Percentiles rank a stretch among this genome's conserved stretches.
These are phyloP conservation scores for Penicillium canariense DNA, from an alignment of 495 filamentous ascomycete genomes.

Conservation along the genomic window DNA sequence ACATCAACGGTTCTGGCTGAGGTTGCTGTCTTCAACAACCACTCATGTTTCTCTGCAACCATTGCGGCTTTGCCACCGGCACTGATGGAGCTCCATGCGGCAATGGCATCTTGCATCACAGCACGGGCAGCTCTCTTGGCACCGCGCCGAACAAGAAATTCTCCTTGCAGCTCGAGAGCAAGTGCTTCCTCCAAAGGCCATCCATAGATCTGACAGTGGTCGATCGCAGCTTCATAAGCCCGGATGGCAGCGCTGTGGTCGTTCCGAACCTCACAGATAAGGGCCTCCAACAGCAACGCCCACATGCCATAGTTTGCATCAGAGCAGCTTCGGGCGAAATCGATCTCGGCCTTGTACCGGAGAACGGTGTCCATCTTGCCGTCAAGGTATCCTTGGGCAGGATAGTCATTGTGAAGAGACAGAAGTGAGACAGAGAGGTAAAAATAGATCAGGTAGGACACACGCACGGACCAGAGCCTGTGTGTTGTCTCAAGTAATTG, in stretches of 20 bases:
- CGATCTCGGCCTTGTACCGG: constrained; percentile 61
- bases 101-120: constrained; percentile 68
- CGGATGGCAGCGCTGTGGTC: constrained; percentile 60
- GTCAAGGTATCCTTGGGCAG: constrained; percentile 47
- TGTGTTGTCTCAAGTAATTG: constrained; percentile 56
- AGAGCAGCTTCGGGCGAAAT: constrained; percentile 63
- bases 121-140: constrained; percentile 71
- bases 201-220: constrained; percentile 75
- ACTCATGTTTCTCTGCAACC: constrained; percentile 67
- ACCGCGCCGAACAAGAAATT: constrained; percentile 68
- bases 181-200: constrained; percentile 80
- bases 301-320: constrained; percentile 79
- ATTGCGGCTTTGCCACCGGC: constrained; percentile 71
- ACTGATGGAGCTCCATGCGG: constrained; percentile 69
- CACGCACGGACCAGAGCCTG: constrained; percentile 71
- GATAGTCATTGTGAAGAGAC: constrained; percentile 57
- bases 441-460: constrained; percentile 61
- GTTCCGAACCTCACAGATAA: constrained; percentile 62
- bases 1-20: constrained; percentile 62
- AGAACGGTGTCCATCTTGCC: constrained; percentile 55
- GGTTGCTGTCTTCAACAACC: constrained; percentile 65
- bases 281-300: constrained; percentile 71
- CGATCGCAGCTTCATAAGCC: constrained; percentile 72
- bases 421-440: constrained; percentile 68
- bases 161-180: constrained; percentile 68